Percentiles rank a stretch among this genome's conserved stretches.
Evolutionary conservation across 345 rosid species (phyloP).

Genomic region (Stellera chamaejasme): DNA sequence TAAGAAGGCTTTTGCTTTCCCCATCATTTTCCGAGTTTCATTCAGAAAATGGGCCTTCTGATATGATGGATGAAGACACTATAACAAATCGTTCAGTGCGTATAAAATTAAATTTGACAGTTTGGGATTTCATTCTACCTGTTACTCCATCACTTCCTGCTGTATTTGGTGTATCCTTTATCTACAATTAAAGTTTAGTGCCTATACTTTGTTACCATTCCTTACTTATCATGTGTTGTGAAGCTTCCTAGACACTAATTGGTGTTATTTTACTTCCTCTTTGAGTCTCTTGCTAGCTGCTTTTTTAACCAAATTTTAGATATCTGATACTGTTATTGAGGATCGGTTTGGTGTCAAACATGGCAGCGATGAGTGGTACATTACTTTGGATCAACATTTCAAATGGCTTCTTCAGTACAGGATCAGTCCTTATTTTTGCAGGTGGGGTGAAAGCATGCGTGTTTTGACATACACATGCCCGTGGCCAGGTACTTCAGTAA

Average conservation of each 20-base stretch:
- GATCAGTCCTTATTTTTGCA: constrained; percentile 92
- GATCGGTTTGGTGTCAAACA: constrained; percentile 87
- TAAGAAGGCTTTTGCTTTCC: constrained; percentile 78
- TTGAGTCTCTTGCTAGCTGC: constrained; percentile 6
- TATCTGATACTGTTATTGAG: constrained; percentile 95
- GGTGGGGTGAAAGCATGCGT: constrained; percentile 95
- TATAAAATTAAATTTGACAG: constrained; percentile 73
- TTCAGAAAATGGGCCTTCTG: constrained; percentile 64
- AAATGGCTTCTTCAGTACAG: constrained; percentile 93
- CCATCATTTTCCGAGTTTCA: constrained; percentile 80
- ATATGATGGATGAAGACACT: constrained; percentile 97
- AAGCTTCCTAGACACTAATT: not conserved
- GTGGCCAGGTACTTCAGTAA: constrained; percentile 69
- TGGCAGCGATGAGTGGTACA: constrained; percentile 83
- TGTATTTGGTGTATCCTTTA: constrained; percentile 85
- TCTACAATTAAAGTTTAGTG: not conserved
- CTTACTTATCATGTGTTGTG: too few species aligned
- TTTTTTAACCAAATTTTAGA: constrained; percentile 34
- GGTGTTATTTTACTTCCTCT: constrained; percentile 3
- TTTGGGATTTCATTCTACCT: constrained; percentile 91
- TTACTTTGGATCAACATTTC: constrained; percentile 70
- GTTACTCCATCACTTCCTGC: constrained; percentile 94
- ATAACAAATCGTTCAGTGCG: constrained; percentile 72
- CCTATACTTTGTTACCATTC: too few species aligned
- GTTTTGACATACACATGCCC: constrained; percentile 92